phyloP scores from a whole-genome alignment of 768 basidiomycete species.

The Rhodotorula graminis region DNA sequence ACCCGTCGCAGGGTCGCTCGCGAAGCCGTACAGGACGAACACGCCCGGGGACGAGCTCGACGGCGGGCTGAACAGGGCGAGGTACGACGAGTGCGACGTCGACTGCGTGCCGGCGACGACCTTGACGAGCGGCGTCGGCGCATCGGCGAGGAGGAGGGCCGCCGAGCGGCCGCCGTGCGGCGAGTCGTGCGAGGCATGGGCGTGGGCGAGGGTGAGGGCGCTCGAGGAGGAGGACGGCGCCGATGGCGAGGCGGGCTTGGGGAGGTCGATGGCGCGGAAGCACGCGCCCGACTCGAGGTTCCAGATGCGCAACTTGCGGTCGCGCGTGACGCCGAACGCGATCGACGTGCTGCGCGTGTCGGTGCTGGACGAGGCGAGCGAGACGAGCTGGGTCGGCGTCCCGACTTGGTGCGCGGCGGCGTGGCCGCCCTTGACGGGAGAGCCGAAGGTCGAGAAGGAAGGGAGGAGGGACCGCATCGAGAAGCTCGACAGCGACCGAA shows the following conservation, averaged over 20 bases:
- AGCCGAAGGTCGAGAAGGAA: conserved; percentile 63
- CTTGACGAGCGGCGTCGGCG: conserved; percentile 54
- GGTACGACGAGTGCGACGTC: conserved; percentile 50
- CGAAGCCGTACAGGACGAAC: conserved; percentile 30
- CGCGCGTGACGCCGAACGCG: conserved; percentile 79
- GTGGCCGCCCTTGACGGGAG: conserved; percentile 53
- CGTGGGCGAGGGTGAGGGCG: conserved; percentile 29
- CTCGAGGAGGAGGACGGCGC: conserved; percentile 17
- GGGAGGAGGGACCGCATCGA: conserved; percentile 35
- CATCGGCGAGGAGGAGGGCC: conserved; percentile 72
- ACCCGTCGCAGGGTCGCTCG: conserved; percentile 3
- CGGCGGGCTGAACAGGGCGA: conserved; percentile 66
- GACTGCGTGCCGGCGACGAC: conserved; percentile 54
- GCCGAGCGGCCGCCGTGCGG: background rate
- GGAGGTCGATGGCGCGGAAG: conserved; percentile 55
- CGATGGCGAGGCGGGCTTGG: conserved; percentile 48
- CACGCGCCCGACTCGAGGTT: conserved; percentile 48
- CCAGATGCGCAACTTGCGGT: conserved; percentile 80
- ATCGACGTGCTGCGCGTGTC: conserved; percentile 64
- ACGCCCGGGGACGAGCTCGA: conserved; percentile 56
- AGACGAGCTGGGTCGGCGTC: conserved; percentile 59
- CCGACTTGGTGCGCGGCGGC: conserved; percentile 48
- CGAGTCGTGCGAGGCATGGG: background rate
- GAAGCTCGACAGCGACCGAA: conserved; percentile 24
- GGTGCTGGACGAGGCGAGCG: conserved; percentile 61